Base-by-base conservation (phyloP, 345 rosid genomes). In the Excoecaria agallocha region DNA sequence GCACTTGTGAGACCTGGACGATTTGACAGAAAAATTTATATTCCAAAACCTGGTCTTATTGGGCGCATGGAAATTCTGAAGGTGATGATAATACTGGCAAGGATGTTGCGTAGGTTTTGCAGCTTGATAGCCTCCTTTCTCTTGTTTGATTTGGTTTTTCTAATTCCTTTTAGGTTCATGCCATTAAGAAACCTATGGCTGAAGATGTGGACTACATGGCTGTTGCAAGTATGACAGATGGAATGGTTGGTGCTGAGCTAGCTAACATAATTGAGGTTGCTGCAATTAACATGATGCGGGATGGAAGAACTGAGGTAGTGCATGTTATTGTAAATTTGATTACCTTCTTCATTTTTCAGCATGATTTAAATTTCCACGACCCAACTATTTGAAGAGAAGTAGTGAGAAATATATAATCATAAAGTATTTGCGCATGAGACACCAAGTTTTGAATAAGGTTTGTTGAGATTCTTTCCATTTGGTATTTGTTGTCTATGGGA, bases 231-330 rank as follows among this genome's bases (percentile, higher is more conserved):
- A 86, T 90, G 88, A 90, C 96, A 35, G 96, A 91, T 77, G 97
- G 97, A 75, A 93, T 93, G 98, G 98, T 93, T 83, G 98, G 98
- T 81, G 98, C 98, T 17, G 98, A 93, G 87, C 89, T 93, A 73
- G 97, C 98, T 41, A 93, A 93, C 84, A 91, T 93, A 66, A 82
- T 93, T 55, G 98, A 93, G 82, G 89, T 93, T 76, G 96, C 97
- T 22, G 98, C 97, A 60, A 89, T 91, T 20, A 87, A 90, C 79
- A 93, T 93, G 98, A 91, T 91, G 83, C 96, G 97, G 69, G 97
- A 91, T 81, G 96, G 89, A 77, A 87, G 98, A 78, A 87, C 93
- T 19, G 97, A 93, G 93, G 98, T 91, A 81, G 6, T 81, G 65
- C 67, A 58, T 68, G 41, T 72, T 51, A 10, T 51, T 59, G 25